Base-by-base conservation (phyloP, 805 yeast genomes). In the Kluyveromyces wickerhamii region DNA sequence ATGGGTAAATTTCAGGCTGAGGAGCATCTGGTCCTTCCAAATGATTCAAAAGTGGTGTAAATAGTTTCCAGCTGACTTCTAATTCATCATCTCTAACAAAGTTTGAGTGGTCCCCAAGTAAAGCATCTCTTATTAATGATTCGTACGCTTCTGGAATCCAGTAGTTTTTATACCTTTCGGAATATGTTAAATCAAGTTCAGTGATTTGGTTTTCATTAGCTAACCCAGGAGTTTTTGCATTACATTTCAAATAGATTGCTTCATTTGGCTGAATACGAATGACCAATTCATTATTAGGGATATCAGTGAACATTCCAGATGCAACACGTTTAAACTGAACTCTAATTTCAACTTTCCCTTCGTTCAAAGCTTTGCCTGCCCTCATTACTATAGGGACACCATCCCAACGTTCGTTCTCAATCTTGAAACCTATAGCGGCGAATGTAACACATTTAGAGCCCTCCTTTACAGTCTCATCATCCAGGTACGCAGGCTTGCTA, bases 101-200 rank as follows among this genome's bases (percentile, higher is more conserved):
- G 67, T 89, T 89, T 34, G 97, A 83, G 65, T 92, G 98, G 62
- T 88, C 95, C 38, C 94, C 97, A 47, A 75, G 72, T 55, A 81
- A 63, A 43, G 89, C 83, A 62, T 92, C 97, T 62, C 94, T 77
- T 51, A 92, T 85, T 49, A 92, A 74, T 1, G 96, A 82, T 67
- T 92, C 98, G 62, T 92, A 92, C 27, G 97, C 97, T 68, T 89
- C 96, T 29, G 98, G 97, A 52, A 92, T 88, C 79, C 92, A 82
- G 65, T 85, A 81, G 55, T 85, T 81, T 44, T 82, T 67, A 66
- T 81, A 92, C 56, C 96, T 77, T 33, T 69, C 67, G 36, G 79
- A 65, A 60, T 92, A 92, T 22, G 94, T 82, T 54, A 92, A 70
- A 57, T 92, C 96, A 52, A 92, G 74, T 57, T 89, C 96, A 18